phyloP scores from a whole-genome alignment of 768 basidiomycete genomes.

The Boletus speciosus region DNA sequence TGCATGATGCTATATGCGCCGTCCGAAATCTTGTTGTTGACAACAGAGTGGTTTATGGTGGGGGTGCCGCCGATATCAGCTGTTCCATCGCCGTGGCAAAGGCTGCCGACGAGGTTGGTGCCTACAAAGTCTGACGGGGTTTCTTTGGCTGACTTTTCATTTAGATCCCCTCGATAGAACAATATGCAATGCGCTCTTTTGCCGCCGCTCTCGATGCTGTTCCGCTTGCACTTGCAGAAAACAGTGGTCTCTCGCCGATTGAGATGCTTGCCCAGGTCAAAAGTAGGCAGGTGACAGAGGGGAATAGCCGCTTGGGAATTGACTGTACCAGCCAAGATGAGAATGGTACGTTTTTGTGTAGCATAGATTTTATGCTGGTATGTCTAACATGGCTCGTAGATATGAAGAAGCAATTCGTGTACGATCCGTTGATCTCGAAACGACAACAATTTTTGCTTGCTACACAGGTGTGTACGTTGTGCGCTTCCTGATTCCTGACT shows the following conservation, averaged over 20 bases:
- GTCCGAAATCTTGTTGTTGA: slow-evolving; percentile 95
- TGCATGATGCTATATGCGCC: slow-evolving; percentile 97
- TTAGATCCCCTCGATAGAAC: slow-evolving; percentile 94
- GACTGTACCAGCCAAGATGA: slow-evolving; percentile 85
- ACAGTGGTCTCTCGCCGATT: slow-evolving; percentile 94
- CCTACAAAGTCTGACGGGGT: not conserved
- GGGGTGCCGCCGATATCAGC: slow-evolving; percentile 96
- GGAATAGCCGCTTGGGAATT: slow-evolving; percentile 83
- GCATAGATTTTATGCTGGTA: not conserved
- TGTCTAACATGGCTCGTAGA: slow-evolving; percentile 45
- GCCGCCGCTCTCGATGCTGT: slow-evolving; percentile 92
- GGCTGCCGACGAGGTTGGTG: slow-evolving; percentile 84
- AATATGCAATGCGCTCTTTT: slow-evolving; percentile 99
- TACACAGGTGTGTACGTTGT: slow-evolving; percentile 66
- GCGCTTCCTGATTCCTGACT: not conserved
- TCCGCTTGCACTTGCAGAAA: slow-evolving; percentile 95
- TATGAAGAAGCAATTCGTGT: slow-evolving; percentile 97
- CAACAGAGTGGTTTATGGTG: slow-evolving; percentile 96
- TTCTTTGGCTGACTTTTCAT: not conserved
- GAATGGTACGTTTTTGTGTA: slow-evolving; percentile 57
- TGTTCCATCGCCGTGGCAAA: slow-evolving; percentile 90
- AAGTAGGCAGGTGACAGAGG: slow-evolving; percentile 85
- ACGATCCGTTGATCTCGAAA: slow-evolving; percentile 96
- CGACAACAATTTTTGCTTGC: slow-evolving; percentile 95
- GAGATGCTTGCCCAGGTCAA: slow-evolving; percentile 96